Evolutionary conservation across 2,329 filamentous ascomycete species (phyloP), one percentile per base, ranked within the genome.

Genomic region (Plectosphaerella cucumerina): DNA sequence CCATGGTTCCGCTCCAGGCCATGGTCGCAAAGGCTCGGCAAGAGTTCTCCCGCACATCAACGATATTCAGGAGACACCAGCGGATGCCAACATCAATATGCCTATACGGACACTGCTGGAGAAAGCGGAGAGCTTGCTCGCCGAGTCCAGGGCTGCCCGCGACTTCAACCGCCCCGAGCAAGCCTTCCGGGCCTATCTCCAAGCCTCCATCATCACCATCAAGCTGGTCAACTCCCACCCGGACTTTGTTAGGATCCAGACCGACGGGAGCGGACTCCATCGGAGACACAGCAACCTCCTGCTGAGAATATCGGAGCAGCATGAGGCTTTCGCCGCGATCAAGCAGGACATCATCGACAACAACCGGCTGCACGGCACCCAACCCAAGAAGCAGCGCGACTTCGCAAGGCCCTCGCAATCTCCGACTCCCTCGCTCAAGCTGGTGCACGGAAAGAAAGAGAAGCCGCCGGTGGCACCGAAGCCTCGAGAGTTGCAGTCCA

Each of bases 151-250:
- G 56, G 80, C 78, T 48, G 74, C 77, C 51, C 75, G 84, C 52
- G 80, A 81, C 54, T 86, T 88, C 68, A 73, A 81, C 22, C 76
- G 84, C 34, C 82, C 85, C 5, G 90, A 94, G 62, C 68, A 84
- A 35, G 92, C 92, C 3, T 86, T 96, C 50, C 82, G 87, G 57
- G 89, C 96, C 54, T 97, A 93, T 63, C 79, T 97, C 52, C 82
- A 86, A 56, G 89, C 92, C 11, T 91, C 81, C 53, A 85, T 91
- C 51, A 87, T 97, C 50, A 81, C 88, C 14, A 78, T 91, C 47
- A 85, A 93, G 50, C 73, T 85, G 41, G 85, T 97, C 22, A 88
- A 89, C 2, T 77, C 77, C 34, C 90, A 96, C 65, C 82, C 80
- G 51, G 89, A 93, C 55, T 95, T 84, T 65, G 80, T 82, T 23